Conservation (phyloP, 2,329 filamentous ascomycete species). For the Davidsoniella virescens region DNA sequence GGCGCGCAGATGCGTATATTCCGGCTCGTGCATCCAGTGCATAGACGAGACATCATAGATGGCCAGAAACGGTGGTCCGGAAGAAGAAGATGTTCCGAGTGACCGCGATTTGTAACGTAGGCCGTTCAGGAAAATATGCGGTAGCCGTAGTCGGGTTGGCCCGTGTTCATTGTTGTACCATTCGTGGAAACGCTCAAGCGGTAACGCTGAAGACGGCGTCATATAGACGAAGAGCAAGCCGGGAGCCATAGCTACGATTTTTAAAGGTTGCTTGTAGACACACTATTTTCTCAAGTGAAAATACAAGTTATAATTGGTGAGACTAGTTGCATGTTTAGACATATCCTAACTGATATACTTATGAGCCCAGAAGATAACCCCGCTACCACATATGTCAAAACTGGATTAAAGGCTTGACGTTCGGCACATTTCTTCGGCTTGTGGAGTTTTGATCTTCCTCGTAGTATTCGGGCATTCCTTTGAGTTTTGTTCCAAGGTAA, state of each 20-base stretch:
- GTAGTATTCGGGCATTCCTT: background rate
- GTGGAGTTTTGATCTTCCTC: slow-evolving; percentile 1
- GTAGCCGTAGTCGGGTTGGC: slow-evolving; percentile 59
- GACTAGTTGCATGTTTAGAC: background rate
- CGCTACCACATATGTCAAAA: too few relatives aligned
- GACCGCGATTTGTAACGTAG: slow-evolving; percentile 49
- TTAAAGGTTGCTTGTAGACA: background rate
- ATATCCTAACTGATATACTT: too few relatives aligned
- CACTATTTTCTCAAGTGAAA: too few relatives aligned
- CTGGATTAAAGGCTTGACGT: background rate
- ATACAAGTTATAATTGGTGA: too few relatives aligned
- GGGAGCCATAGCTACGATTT: slow-evolving; percentile 20
- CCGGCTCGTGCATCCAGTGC: slow-evolving; percentile 49
- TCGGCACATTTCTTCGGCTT: slow-evolving; percentile 1
- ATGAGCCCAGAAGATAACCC: too few relatives aligned
- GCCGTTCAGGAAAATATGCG: slow-evolving; percentile 58
- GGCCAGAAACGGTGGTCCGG: slow-evolving; percentile 63
- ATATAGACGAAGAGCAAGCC: slow-evolving; percentile 78
- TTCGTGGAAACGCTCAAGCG: slow-evolving; percentile 61
- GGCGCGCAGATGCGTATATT: slow-evolving; percentile 51
- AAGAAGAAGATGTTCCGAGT: slow-evolving; percentile 14
- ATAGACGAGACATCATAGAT: slow-evolving; percentile 70
- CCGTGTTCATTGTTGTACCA: slow-evolving; percentile 95
- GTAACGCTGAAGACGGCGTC: slow-evolving; percentile 53
- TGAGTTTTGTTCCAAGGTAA: too few relatives aligned